Evolutionary conservation across 495 filamentous ascomycete species (phyloP), one percentile per base, ranked within the genome.

Genomic region (Hypoxylon trugodes): DNA sequence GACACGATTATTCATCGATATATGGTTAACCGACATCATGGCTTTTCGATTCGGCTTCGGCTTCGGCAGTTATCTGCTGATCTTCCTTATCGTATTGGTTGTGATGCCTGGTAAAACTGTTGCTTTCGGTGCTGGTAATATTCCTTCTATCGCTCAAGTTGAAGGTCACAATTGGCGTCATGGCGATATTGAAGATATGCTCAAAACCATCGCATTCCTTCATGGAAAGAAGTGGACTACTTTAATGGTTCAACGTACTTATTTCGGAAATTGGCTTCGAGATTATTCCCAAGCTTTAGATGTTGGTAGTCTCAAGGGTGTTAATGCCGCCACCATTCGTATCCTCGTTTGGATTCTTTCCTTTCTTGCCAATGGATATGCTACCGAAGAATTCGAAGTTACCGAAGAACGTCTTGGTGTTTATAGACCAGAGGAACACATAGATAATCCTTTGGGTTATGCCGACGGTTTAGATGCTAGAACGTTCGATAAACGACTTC

Each of bases 161-260:
- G 95, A 98, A 76, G 95, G 95, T 18, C 84, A 90, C 66, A 98
- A 98, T 71, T 98, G 91, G 89, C 89, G 95, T 58, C 95, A 98
- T 89, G 95, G 95, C 51, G 82, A 89, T 59, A 95, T 96, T 60
- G 93, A 97, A 78, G 95, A 98, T 75, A 87, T 92, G 73, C 86
- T 98, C 62, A 93, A 93, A 78, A 92, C 87, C 10, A 80, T 98
- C 56, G 88, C 92, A 18, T 97, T 91, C 69, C 84, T 97, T 46
- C 83, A 88, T 52, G 93, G 93, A 32, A 91, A 95, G 68, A 97
- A 98, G 77, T 98, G 95, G 95, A 93, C 93, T 15, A 86, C 88
- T 12, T 87, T 92, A 79, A 89, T 92, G 83, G 81, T 98, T 65
- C 89, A 89, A 76, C 87, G 95, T 33, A 90, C 92, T 5, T 97